These are phyloP conservation scores for Thuja plicata DNA, from an alignment of 83 land plant species.

Conservation along the genomic window DNA sequence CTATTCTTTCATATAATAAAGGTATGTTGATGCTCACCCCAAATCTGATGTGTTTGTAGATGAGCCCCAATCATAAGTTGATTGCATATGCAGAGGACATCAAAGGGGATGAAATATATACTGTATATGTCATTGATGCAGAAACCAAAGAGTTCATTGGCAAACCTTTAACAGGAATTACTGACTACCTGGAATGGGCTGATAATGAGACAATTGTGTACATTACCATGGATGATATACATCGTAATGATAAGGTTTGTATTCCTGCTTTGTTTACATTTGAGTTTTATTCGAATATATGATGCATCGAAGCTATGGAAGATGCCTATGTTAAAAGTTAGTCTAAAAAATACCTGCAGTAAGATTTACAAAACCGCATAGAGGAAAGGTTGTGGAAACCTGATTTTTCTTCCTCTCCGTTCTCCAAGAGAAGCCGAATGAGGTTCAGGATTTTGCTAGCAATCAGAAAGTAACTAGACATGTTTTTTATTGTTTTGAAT, in stretches of 20 bases:
- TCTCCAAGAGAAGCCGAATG: conserved; percentile 4
- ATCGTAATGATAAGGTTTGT: conserved; percentile 89
- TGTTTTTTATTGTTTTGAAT: too few species aligned
- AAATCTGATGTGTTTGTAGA: conserved; percentile 43
- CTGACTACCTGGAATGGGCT: conserved; percentile 79
- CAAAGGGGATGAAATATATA: conserved; percentile 93
- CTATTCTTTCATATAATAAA: background rate
- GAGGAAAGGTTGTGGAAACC: background rate
- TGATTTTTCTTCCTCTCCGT: background rate
- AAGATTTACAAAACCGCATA: background rate
- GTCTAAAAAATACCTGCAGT: background rate
- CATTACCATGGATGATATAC: conserved; percentile 86
- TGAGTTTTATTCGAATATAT: conserved; percentile 3
- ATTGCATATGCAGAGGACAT: conserved; percentile 93
- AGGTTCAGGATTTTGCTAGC: background rate
- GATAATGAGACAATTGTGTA: conserved; percentile 79
- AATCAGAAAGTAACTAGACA: background rate
- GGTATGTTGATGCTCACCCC: background rate
- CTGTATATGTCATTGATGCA: conserved; percentile 76
- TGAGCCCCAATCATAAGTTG: conserved; percentile 83
- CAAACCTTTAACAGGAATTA: conserved; percentile 50
- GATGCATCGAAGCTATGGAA: background rate
- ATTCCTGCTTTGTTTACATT: background rate
- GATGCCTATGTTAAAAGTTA: background rate
- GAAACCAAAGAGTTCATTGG: conserved; percentile 58